Conservation (phyloP, 1,139 yeast genomes). For the Pichia sp. region DNA sequence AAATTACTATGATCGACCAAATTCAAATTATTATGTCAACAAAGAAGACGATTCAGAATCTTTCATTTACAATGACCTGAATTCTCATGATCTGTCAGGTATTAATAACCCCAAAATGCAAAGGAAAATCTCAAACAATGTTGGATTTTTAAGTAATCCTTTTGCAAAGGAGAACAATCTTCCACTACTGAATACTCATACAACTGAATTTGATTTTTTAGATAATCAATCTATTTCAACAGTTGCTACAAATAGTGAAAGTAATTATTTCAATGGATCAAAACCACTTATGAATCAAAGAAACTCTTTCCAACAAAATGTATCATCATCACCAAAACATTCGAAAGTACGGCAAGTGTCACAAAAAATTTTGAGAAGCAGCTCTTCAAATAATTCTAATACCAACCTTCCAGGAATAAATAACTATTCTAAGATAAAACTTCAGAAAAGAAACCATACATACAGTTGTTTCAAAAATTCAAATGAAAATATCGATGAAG, state of each 20-base stretch:
- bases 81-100: constrained; percentile 10
- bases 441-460: constrained; percentile 9
- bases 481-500: constrained; percentile 10
- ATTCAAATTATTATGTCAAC: neutral
- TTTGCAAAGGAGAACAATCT: constrained; percentile 2
- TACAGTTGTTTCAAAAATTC: neutral
- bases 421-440: constrained; percentile 7
- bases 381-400: constrained; percentile 1
- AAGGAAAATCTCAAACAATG: constrained; percentile 4
- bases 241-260: constrained; percentile 6
- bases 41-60: constrained; percentile 20
- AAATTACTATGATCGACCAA: constrained; percentile 1
- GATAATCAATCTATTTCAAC: constrained; percentile 12
- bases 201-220: constrained; percentile 11
- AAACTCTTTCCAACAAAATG: constrained; percentile 2
- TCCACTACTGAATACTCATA: neutral
- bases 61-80: constrained; percentile 22
- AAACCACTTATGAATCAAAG: constrained; percentile 11
- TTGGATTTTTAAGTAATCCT: constrained; percentile 3
- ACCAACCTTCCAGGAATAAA: neutral
- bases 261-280: neutral
- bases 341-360: constrained; percentile 14
- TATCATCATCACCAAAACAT: constrained; percentile 6
- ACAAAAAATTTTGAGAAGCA: constrained; percentile 11
- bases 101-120: constrained; percentile 6